Percentiles rank a stretch among this genome's conserved stretches.
Conservation (phyloP, 805 yeast species). For the Alloascoidea africana region DNA sequence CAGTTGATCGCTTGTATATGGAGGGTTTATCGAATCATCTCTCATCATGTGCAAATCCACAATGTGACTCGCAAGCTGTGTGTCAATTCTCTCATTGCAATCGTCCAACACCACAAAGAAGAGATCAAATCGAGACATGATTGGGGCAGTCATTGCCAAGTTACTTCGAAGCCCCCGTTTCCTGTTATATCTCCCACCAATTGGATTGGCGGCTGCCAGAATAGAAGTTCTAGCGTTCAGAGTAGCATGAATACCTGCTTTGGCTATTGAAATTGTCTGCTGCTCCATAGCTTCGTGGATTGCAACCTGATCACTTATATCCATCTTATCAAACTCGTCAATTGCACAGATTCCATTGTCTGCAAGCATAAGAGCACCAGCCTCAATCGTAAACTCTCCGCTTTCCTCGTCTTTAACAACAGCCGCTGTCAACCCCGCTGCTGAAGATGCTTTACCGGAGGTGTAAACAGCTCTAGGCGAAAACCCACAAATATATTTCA, state of each 20-base stretch:
- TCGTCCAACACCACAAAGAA: slow-evolving; percentile 93
- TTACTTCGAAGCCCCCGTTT: slow-evolving; percentile 74
- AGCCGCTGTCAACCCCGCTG: slow-evolving; percentile 97
- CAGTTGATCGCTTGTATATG: slow-evolving; percentile 77
- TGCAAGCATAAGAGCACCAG: slow-evolving; percentile 96
- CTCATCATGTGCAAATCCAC: slow-evolving; percentile 84
- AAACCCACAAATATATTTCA: slow-evolving; percentile 83
- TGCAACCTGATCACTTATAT: slow-evolving; percentile 87
- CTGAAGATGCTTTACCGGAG: slow-evolving; percentile 96
- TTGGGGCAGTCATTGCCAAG: slow-evolving; percentile 92
- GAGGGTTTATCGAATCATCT: slow-evolving; percentile 83
- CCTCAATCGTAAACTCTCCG: slow-evolving; percentile 94
- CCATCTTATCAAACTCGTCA: slow-evolving; percentile 98
- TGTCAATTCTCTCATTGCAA: slow-evolving; percentile 81
- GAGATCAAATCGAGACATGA: slow-evolving; percentile 94
- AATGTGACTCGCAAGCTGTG: slow-evolving; percentile 82
- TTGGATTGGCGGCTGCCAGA: slow-evolving; percentile 96
- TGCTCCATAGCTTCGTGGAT: slow-evolving; percentile 99
- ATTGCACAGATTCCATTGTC: slow-evolving; percentile 98
- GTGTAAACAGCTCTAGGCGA: slow-evolving; percentile 93
- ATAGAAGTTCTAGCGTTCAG: slow-evolving; percentile 93
- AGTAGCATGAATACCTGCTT: slow-evolving; percentile 98
- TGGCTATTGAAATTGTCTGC: slow-evolving; percentile 95
- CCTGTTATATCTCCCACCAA: slow-evolving; percentile 92
- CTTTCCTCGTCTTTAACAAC: slow-evolving; percentile 95